Base-by-base conservation (phyloP, 192 early-diverging fungal species). In the Thoreauomyces humboldtii region DNA sequence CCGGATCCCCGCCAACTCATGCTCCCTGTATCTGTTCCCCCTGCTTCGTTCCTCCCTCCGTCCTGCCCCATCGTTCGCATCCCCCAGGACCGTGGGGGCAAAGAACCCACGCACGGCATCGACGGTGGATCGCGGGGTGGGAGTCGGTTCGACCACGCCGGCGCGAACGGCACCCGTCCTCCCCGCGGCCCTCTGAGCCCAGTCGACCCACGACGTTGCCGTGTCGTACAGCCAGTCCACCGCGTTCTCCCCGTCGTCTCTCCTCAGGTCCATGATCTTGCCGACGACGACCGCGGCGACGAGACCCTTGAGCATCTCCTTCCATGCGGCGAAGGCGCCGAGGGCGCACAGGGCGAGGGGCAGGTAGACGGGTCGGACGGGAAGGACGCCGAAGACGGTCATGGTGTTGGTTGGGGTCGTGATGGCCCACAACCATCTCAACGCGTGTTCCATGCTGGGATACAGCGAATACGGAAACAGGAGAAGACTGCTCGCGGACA, bases 381-480 rank as follows among this genome's bases (percentile, higher is more conserved):
- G 61, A 19, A 77, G 17, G 31, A 77, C 44, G 44, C 71, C 75
- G 46, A 72, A 67, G 12, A 77, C 43, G 1, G 35, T 27, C 33
- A 70, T 55, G 21, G 63, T 38, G 7, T 46, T 17, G 21, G 59
- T 56, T 34, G 47, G 38, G 28, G 47, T 47, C 6, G 70, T 73
- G 28, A 77, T 35, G 2, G 70, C 75, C 75, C 75, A 77, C 24
- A 73, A 22, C 75, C 75, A 77, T 0, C 69, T 60, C 17, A 73
- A 29, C 33, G 70, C 59, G 57, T 77, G 58, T 34, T 77, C 75
- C 6, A 77, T 42, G 15, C 24, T 43, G 0, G 75, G 71, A 58
- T 61, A 77, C 22, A 77, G 59, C 6, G 75, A 46, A 57, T 73
- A 73, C 4, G 75, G 75, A 37, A 70, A 77, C 38, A 77, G 14